Evolutionary conservation across 2,329 filamentous ascomycete species (phyloP), one percentile per base, ranked within the genome.

Genomic region (Lizonia empirigonia): DNA sequence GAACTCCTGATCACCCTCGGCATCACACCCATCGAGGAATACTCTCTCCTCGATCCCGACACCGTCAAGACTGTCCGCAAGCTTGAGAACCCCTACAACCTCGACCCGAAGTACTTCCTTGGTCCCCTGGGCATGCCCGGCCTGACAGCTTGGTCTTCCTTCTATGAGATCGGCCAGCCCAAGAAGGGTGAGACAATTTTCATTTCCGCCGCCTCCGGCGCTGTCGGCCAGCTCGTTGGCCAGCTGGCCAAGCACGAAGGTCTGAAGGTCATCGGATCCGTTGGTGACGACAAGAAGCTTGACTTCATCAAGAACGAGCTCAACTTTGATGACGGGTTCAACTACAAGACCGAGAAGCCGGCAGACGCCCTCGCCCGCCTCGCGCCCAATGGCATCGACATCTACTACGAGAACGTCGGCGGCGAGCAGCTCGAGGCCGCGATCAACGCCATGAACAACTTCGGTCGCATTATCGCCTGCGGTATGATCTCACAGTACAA

Each of bases 191-290:
- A 91, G 74, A 92, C 88, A 30, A 90, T 96, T 67, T 91, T 93
- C 73, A 81, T 96, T 60, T 89, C 85, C 50, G 87, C 89, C 3
- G 90, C 90, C 0, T 87, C 86, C 3, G 90, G 91, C 23, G 90
- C 89, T 1, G 90, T 95, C 3, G 90, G 91, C 3, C 88, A 92
- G 73, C 71, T 94, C 7, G 90, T 94, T 16, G 90, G 90, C 5
- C 90, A 94, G 75, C 75, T 95, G 35, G 90, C 89, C 55, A 93
- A 93, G 81, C 84, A 86, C 55, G 86, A 92, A 72, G 90, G 90
- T 2, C 74, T 94, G 50, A 86, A 75, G 35, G 90, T 95, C 32
- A 87, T 95, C 56, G 91, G 90, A 15, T 90, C 85, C 42, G 90
- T 91, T 9, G 90, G 91, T 2, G 85, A 85, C 15, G 87, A 92